Conservation (phyloP, 2,329 filamentous ascomycete species). For the Fusarium marasasianum region DNA sequence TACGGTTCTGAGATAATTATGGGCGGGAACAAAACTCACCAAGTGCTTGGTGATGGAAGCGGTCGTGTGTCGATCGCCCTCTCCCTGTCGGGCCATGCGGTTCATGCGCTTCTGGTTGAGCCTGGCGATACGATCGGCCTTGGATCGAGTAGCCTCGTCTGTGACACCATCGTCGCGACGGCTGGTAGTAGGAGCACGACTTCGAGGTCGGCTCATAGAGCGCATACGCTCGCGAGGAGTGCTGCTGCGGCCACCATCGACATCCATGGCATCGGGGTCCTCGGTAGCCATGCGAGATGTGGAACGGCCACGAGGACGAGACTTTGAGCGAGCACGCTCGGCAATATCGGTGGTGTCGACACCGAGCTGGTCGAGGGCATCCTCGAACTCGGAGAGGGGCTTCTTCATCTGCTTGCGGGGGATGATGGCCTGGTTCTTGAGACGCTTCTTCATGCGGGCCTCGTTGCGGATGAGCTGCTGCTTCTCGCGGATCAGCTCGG, state of each 20-base stretch:
- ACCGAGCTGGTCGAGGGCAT: conserved; percentile 84
- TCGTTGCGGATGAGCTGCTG: conserved; percentile 92
- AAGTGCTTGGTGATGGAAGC: conserved; percentile 89
- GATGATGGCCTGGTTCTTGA: conserved; percentile 97
- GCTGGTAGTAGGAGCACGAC: conserved; percentile 70
- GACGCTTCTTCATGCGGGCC: conserved; percentile 90
- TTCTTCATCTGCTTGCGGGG: conserved; percentile 84
- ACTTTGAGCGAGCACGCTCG: conserved; percentile 73
- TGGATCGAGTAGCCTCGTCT: conserved; percentile 71
- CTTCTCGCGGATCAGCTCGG: conserved; percentile 95
- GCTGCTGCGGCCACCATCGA: conserved; percentile 57
- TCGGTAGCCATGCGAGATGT: conserved; percentile 69
- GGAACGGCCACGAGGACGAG: conserved; percentile 76
- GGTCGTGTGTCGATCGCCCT: conserved; percentile 90
- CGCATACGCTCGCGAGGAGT: conserved; percentile 67
- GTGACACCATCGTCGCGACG: conserved; percentile 81
- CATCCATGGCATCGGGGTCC: conserved; percentile 80
- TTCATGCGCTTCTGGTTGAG: conserved; percentile 98
- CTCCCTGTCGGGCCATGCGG: conserved; percentile 94
- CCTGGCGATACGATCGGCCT: conserved; percentile 88
- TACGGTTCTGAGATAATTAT: not conserved
- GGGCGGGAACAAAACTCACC: conserved; percentile 63
- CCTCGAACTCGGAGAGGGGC: conserved; percentile 86
- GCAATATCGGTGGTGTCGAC: conserved; percentile 82
- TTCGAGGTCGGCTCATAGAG: conserved; percentile 79